Evolutionary conservation across 495 filamentous ascomycete genomes (phyloP).

Genomic region (Tuber calosporum): DNA sequence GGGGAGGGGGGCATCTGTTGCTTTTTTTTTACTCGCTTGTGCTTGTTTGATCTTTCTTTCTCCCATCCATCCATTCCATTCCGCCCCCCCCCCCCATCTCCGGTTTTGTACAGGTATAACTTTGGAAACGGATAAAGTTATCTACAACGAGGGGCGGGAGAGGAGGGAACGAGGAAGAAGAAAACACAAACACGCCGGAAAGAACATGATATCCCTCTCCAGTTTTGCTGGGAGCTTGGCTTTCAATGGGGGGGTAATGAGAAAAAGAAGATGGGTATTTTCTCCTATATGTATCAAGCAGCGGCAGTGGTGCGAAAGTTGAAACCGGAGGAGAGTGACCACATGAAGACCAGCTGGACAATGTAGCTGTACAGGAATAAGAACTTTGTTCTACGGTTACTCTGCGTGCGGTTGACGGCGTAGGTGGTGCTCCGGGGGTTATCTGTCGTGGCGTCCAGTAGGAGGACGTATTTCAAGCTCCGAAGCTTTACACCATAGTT

Average conservation of each 20-base stretch:
- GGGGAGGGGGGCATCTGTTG: background rate
- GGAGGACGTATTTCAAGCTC: slow-evolving; percentile 88
- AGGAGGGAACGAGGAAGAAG: background rate
- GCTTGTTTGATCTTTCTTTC: background rate
- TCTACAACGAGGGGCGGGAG: background rate
- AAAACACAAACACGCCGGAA: background rate
- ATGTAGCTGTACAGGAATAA: slow-evolving; percentile 91
- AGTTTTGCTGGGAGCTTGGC: background rate
- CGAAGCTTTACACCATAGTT: slow-evolving; percentile 60
- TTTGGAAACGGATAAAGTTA: background rate
- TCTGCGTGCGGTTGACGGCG: slow-evolving; percentile 61
- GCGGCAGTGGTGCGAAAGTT: background rate
- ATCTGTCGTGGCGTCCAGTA: slow-evolving; percentile 57
- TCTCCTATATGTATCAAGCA: background rate
- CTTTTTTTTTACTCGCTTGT: background rate
- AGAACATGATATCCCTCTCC: background rate
- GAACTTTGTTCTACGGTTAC: slow-evolving; percentile 86
- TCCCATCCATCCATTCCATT: background rate
- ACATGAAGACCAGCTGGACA: slow-evolving; percentile 95
- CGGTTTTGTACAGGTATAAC: background rate
- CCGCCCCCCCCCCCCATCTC: background rate
- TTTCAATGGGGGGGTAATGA: background rate
- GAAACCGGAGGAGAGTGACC: slow-evolving; percentile 59
- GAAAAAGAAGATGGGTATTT: background rate
- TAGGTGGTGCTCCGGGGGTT: slow-evolving; percentile 53